Base-by-base conservation (phyloP, 345 rosid species). In the Noccaea bulbosa region DNA sequence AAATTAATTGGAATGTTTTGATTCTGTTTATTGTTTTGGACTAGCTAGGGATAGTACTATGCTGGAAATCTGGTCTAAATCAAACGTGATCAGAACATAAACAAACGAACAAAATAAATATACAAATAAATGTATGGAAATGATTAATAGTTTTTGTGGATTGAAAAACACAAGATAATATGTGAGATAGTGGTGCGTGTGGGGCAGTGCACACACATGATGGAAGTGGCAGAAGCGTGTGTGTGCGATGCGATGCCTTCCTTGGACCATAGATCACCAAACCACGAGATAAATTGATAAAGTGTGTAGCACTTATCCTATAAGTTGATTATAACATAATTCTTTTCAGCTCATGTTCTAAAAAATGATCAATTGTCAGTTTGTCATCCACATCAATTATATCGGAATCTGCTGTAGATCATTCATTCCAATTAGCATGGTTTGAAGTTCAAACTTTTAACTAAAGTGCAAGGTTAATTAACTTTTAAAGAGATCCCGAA, bases 211-310 rank as follows among this genome's bases (percentile, higher is more conserved):
- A 15, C 24, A 64, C 7, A 16, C 34, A 72, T 32, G 45, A 48
- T 65, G 53, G 53, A 57, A 73, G 57, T 56, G 46, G 52, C 53
- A 30, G 50, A 73, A 65, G 66, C 51, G 35, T 65, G 77, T 73
- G 27, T 11, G 65, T 11, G 77, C 43, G 47, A 71, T 72, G 59
- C 41, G 71, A 67, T 65, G 57, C 12, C 40, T 52, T 14, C 40
- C 50, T 66, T 66, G 61, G 50, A 72, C 65, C 65, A 64, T 27
- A 37, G 57, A 35, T 46, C 70, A 54, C 76, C 76, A 38, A 72
- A 72, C 22, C 65, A 38, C 48, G 70, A 72, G n/a, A 53, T 72
- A 14, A 17, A 15, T 22, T 39, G 45, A 56, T 39, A 65, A 30
- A 14, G 59, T 38, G 63, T 65, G 49, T 72, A 45, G 64, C 63